Evolutionary conservation across 495 filamentous ascomycete species (phyloP).

Genomic region (Penicillium bialowiezense): DNA sequence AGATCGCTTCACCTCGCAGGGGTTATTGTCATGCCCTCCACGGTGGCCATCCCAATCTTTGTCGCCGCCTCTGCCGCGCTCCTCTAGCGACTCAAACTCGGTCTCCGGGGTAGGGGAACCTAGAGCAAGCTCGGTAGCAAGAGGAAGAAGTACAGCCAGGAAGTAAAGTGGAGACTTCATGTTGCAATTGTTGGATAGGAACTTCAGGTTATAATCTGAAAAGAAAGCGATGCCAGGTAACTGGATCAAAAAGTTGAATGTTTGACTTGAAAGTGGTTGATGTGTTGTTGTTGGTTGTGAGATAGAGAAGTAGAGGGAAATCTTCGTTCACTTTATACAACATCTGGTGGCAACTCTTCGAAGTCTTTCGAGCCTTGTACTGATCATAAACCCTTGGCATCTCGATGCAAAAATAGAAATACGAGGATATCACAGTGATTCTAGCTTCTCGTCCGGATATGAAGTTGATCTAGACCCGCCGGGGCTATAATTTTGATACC

Average conservation of each 20-base stretch:
- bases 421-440: neutral
- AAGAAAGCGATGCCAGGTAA: too few species aligned
- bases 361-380: neutral
- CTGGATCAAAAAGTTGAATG: too few species aligned
- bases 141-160: conserved; percentile 2
- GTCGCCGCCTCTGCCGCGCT: neutral
- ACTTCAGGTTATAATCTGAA: too few species aligned
- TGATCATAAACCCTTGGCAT: neutral
- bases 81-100: conserved; percentile 1
- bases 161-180: conserved; percentile 9
- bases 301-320: neutral
- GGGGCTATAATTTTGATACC: too few species aligned
- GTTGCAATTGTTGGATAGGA: neutral
- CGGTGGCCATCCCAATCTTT: neutral
- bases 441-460: neutral
- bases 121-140: neutral
- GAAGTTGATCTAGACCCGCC: neutral
- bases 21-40: neutral
- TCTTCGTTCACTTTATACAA: neutral
- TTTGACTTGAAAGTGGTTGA: neutral
- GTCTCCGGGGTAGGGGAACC: neutral
- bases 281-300: neutral
- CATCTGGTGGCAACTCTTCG: neutral
- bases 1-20: conserved; percentile 6
- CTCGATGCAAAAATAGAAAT: neutral